Evolutionary conservation across 306 rosid genomes (phyloP).

Genomic region (Begonia peltatifolia): DNA sequence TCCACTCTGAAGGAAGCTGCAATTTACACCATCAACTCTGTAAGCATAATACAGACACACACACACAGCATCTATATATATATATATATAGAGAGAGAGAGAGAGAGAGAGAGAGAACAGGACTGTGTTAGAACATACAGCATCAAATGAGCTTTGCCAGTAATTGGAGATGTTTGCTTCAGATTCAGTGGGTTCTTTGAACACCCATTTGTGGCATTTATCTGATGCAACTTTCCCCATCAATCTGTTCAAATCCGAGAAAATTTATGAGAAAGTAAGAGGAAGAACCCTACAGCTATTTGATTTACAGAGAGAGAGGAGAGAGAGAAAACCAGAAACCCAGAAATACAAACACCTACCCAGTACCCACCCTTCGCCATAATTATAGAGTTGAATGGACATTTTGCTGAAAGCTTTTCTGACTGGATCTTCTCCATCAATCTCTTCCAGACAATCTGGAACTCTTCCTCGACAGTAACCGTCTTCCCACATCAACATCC

Average conservation of each 20-base stretch:
- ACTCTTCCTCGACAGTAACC: constrained; percentile 85
- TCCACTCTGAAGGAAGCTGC: constrained; percentile 99
- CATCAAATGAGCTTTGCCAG: constrained; percentile 99
- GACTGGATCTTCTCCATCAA: constrained; percentile 90
- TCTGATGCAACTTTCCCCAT: constrained; percentile 99
- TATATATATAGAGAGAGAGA: too few species aligned
- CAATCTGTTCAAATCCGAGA: constrained; percentile 35
- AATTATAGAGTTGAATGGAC: constrained; percentile 98
- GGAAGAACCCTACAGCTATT: too few species aligned
- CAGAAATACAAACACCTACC: constrained; percentile 42
- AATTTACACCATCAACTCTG: constrained; percentile 26
- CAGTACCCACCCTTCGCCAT: constrained; percentile 99
- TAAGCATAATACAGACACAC: background rate
- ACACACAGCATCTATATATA: too few species aligned
- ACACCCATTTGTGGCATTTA: constrained; percentile 99
- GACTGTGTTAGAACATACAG: constrained; percentile 26
- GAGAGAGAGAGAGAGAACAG: too few species aligned
- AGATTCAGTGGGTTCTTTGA: constrained; percentile 94
- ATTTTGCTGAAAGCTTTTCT: constrained; percentile 95
- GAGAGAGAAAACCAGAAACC: background rate
- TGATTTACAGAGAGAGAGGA: constrained; percentile 8
- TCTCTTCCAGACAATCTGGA: constrained; percentile 65
- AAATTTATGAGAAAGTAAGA: too few species aligned
- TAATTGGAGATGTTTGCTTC: constrained; percentile 95
- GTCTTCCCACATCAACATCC: constrained; percentile 99